Base-by-base conservation (phyloP, 2,329 filamentous ascomycete species). In the Alternaria arbusti region DNA sequence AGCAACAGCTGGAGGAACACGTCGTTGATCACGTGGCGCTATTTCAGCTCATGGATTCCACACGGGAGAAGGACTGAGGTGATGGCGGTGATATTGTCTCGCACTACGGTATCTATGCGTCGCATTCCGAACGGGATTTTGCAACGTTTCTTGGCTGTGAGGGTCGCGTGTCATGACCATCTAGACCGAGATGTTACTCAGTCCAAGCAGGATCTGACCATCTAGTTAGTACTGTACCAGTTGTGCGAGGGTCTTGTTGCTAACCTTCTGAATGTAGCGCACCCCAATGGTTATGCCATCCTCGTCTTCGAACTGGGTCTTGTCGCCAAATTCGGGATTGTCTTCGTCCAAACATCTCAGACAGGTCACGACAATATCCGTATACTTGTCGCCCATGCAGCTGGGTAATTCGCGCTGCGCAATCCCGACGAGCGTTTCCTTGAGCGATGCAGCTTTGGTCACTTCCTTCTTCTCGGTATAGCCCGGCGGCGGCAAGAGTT, bases 251-350 rank as follows among this genome's bases (percentile, higher is more conserved):
- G n/a, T 6, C 9, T 6, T 3, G 36, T 40, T 1, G 9, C 36
- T 40, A 3, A 40, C 36, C n/a, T 40, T 40, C 6, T 40, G 15
- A 1, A 40, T 17, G 0, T 40, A 40, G n/a, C 36, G 36, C 5
- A 40, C 36, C 15, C 36, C 36, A 1, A 36, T 1, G 1, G 1
- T 36, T 1, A 40, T 1, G n/a, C 0, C 36, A 0, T 40, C 36
- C 1, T 40, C 36, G 6, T 40, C 36, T 3, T 40, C 0, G n/a
- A 40, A 40, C 0, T 40, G 0, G 9, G 0, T 40, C n/a, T 40
- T 2, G 36, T 40, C 36, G n/a, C n/a, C 0, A 0, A 40, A 40
- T 0, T 40, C 36, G n/a, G 36, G 36, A 17, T 40, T 17, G 8
- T 1, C 0, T 17, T 10, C 1, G 1, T 40, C 36, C 9, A 40